phyloP scores from a whole-genome alignment of 2,329 filamentous ascomycete genomes.

The Sporothrix pseudoabietina region DNA sequence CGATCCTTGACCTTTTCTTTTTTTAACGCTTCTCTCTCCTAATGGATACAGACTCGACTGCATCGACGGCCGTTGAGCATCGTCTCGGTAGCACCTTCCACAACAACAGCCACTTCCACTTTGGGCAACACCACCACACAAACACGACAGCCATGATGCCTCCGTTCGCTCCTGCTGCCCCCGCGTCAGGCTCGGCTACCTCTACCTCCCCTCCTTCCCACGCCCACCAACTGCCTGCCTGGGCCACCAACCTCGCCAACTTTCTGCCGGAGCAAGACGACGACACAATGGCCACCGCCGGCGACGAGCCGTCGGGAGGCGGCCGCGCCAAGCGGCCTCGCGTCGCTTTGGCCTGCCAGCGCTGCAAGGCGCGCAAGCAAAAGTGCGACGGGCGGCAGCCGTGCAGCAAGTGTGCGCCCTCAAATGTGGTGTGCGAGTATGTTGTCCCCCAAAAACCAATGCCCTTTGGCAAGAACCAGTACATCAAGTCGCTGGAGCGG shows the following conservation, averaged over 20 bases:
- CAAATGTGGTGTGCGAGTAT: constrained; percentile 8
- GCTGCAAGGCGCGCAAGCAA: constrained; percentile 26
- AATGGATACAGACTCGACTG: constrained; percentile 12
- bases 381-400: constrained; percentile 24
- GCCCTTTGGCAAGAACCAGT: constrained; percentile 25
- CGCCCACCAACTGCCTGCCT: background rate
- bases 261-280: constrained; percentile 12
- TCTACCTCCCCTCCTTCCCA: constrained; percentile 12
- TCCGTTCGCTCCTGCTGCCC: background rate
- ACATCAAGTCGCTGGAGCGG: constrained; percentile 26
- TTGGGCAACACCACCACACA: background rate
- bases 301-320: background rate
- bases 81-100: background rate
- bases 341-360: constrained; percentile 26
- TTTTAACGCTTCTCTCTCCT: too few relatives aligned
- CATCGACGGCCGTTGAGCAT: constrained; percentile 14
- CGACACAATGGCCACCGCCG: background rate
- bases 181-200: background rate
- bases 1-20: background rate
- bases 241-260: constrained; percentile 1
- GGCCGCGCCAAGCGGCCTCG: constrained; percentile 13
- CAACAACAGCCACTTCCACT: background rate
- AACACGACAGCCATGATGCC: background rate
- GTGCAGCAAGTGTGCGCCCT: constrained; percentile 21
- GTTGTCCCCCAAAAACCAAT: constrained; percentile 21